Percentiles rank a stretch among this genome's conserved stretches.
phyloP scores from a whole-genome alignment of 2,329 filamentous ascomycete species.

The Colletotrichum godetiae region DNA sequence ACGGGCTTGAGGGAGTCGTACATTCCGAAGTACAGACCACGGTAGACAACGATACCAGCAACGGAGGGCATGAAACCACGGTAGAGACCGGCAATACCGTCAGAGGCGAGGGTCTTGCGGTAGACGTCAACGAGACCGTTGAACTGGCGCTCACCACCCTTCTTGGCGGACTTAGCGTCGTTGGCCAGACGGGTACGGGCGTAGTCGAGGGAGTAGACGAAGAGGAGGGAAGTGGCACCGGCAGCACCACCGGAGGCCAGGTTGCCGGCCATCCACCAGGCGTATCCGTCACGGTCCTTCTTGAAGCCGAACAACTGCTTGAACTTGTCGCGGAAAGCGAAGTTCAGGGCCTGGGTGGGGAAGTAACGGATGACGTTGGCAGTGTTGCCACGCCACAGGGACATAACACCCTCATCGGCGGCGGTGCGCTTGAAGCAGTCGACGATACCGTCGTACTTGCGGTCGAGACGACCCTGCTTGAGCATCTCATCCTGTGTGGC shows the following conservation, averaged over 20 bases:
- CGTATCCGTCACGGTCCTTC: constrained; percentile 99
- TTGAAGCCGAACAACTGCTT: constrained; percentile 99
- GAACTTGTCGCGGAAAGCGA: constrained; percentile 99
- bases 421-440: constrained; percentile 97
- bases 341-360: constrained; percentile 99
- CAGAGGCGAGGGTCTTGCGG: constrained; percentile 99
- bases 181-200: constrained; percentile 99
- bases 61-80: constrained; percentile 99
- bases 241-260: constrained; percentile 99
- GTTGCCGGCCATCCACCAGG: constrained; percentile 99
- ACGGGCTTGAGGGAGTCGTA: constrained; percentile 99
- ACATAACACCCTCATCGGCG: constrained; percentile 90
- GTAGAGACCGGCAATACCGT: constrained; percentile 99
- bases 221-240: constrained; percentile 99
- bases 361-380: constrained; percentile 99
- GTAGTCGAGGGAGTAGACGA: constrained; percentile 99
- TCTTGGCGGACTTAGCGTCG: constrained; percentile 99
- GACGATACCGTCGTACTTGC: constrained; percentile 91
- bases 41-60: constrained; percentile 99
- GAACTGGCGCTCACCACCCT: constrained; percentile 98
- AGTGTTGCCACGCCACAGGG: constrained; percentile 99
- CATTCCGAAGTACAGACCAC: constrained; percentile 99
- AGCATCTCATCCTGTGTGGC: constrained; percentile 95
- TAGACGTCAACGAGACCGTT: constrained; percentile 99
- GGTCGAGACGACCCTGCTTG: constrained; percentile 97